phyloP scores from a whole-genome alignment of 176 grass and related monocot species.

The Cocos nucifera region DNA sequence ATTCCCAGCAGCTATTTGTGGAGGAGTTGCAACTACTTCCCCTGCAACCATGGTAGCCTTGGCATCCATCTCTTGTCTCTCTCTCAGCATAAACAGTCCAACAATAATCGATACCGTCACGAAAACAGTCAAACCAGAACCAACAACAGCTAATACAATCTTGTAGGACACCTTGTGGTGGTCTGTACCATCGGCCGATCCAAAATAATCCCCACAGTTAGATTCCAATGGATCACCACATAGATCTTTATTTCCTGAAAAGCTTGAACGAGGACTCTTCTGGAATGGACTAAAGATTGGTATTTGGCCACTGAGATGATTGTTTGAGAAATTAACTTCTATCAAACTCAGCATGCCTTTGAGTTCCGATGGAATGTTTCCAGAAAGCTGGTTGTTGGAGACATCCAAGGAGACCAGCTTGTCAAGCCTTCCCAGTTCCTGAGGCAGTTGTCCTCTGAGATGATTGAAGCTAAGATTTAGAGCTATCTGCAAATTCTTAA shows the following conservation, averaged over 20 bases:
- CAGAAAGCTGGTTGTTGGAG: constrained; percentile 80
- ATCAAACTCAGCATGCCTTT: constrained; percentile 97
- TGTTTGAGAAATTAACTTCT: constrained; percentile 90
- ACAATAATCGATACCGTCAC: constrained; percentile 59
- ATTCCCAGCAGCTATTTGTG: constrained; percentile 45
- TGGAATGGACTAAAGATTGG: constrained; percentile 74
- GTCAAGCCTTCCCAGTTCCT: constrained; percentile 68
- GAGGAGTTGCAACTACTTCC: constrained; percentile 37
- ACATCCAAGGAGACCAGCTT: constrained; percentile 80
- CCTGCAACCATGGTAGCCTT: constrained; percentile 40
- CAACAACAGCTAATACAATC: constrained; percentile 62
- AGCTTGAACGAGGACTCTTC: constrained; percentile 70
- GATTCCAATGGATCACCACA: constrained; percentile 66
- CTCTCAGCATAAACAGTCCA: constrained; percentile 78
- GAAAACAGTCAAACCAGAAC: constrained; percentile 76
- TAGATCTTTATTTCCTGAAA: constrained; percentile 60
- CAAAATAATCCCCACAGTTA: constrained; percentile 46
- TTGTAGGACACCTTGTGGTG: constrained; percentile 81
- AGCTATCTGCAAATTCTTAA: constrained; percentile 88
- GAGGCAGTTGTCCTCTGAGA: constrained; percentile 50
- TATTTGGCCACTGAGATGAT: constrained; percentile 53
- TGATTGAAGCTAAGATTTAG: constrained; percentile 92
- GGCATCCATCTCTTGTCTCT: constrained; percentile 87
- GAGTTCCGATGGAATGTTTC: constrained; percentile 61
- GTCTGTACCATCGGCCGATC: constrained; percentile 46